Base-by-base conservation (phyloP, 1,284 basidiomycete species). In the Irpex lacteus region DNA sequence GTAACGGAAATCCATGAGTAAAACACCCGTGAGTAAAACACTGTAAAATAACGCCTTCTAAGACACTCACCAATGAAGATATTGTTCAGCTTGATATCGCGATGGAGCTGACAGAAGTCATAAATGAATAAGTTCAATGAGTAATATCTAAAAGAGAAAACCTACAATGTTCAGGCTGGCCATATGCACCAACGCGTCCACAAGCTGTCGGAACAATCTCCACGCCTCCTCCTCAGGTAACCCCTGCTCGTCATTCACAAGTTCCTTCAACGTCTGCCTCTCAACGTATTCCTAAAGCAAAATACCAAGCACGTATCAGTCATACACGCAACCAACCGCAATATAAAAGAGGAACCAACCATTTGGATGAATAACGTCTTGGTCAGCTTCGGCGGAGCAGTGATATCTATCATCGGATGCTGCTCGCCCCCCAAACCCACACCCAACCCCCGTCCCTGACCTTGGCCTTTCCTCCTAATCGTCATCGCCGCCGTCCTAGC, bases 181-280 rank as follows among this genome's bases (percentile, higher is more conserved):
- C 86, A 98, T 96, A 70, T 98, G 94, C 0, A 92, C 91, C 3
- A 98, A 81, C 0, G 96, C 96, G 67, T 98, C 95, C n/a, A 98
- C 77, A 60, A 97, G 90, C 76, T 98, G 95, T 59, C 93, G 88
- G 71, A 98, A 94, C 18, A 98, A 79, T 34, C 92, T 80, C 96
- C 96, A 98, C 0, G 89, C 88, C 67, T 97, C 94, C 55, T 94
- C 88, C 75, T 95, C 93, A 0, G 83, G 81, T 2, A 97, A 77
- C 0, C 91, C 92, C 68, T 94, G 40, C n/a, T 47, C 40, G 2
- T 47, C 90, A 15, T 89, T 88, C 55, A 97, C 88, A 36, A 90
- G 82, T 87, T 94, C 92, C 74, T 85, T 88, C 69, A 95, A 73
- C 0, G 92, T 95, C 74, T 94, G 94, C 50, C 87, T 85, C 76